Conservation (phyloP, 2,329 filamentous ascomycete genomes). For the Scleromitrula shiraiana region DNA sequence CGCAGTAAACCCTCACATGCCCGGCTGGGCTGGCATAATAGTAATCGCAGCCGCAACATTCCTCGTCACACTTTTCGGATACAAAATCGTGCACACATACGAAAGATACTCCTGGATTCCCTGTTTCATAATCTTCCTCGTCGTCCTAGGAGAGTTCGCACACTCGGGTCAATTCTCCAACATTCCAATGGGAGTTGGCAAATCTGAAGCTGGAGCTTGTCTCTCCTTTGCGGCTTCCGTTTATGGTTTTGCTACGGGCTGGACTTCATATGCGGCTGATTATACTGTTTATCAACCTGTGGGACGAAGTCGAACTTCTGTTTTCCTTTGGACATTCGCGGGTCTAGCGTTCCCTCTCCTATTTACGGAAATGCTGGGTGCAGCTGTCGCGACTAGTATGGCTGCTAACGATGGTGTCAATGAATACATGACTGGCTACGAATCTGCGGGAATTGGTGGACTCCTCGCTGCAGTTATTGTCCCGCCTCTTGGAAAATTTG, state of each 20-base stretch:
- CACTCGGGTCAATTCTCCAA: constrained; percentile 57
- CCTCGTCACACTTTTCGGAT: constrained; percentile 63
- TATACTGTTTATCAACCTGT: constrained; percentile 74
- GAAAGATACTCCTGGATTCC: constrained; percentile 71
- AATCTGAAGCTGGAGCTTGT: constrained; percentile 49
- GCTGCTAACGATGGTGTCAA: constrained; percentile 44
- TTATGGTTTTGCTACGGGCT: constrained; percentile 63
- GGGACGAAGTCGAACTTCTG: constrained; percentile 46
- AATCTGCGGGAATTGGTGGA: constrained; percentile 52
- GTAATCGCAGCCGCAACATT: constrained; percentile 64
- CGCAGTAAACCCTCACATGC: constrained; percentile 61
- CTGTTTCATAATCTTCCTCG: constrained; percentile 63
- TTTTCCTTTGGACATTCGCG: constrained; percentile 62
- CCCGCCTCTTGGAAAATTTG: constrained; percentile 56
- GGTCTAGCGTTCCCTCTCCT: constrained; percentile 65
- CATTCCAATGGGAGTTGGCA: constrained; percentile 50
- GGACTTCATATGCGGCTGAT: constrained; percentile 68
- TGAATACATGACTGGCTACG: constrained; percentile 48
- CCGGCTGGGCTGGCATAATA: constrained; percentile 66
- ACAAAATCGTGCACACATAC: constrained; percentile 69
- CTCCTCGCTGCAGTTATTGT: constrained; percentile 55
- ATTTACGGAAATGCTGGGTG: constrained; percentile 67
- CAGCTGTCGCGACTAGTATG: constrained; percentile 61
- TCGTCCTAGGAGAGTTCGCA: constrained; percentile 60
- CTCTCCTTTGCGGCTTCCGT: constrained; percentile 61